Percentiles rank a stretch among this genome's conserved stretches.
These are phyloP conservation scores for Sclerotinia subarctica DNA, from an alignment of 2,329 filamentous ascomycete genomes.

Conservation along the genomic window DNA sequence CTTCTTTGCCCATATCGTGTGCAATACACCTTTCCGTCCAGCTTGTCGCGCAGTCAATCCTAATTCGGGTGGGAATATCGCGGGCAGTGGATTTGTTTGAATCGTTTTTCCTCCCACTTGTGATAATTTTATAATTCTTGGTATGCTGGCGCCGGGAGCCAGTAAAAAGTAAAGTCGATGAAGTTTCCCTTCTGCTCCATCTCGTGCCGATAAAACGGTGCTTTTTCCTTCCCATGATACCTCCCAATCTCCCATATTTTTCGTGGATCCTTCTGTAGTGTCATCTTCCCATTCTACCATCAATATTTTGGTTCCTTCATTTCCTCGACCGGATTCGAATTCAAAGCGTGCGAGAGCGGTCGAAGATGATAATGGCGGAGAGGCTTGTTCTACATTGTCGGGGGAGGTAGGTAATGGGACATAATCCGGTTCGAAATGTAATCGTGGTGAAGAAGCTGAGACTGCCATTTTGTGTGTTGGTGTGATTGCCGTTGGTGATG, in stretches of 20 bases:
- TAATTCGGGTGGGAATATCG: conserved; percentile 77
- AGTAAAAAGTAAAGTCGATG: conserved; percentile 76
- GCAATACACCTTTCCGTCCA: conserved; percentile 77
- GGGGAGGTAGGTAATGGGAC: conserved; percentile 30
- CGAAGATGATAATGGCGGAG: conserved; percentile 47
- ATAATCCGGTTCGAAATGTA: conserved; percentile 32
- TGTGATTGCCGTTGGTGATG: too few relatives aligned
- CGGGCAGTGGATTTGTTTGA: conserved; percentile 75
- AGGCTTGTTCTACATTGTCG: conserved; percentile 33
- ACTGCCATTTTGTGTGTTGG: conserved; percentile 28
- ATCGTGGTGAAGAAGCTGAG: conserved; percentile 28
- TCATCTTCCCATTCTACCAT: conserved; percentile 86
- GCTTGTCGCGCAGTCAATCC: conserved; percentile 62
- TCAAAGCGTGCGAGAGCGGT: conserved; percentile 80
- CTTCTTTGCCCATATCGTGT: conserved; percentile 84
- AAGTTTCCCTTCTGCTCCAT: conserved; percentile 42
- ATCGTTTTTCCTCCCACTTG: conserved; percentile 45
- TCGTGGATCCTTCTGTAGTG: conserved; percentile 49
- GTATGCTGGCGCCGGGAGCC: conserved; percentile 67
- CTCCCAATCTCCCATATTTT: conserved; percentile 57
- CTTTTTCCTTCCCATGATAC: conserved; percentile 82
- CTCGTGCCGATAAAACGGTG: conserved; percentile 56
- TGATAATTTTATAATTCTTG: conserved; percentile 66
- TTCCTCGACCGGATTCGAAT: conserved; percentile 72
- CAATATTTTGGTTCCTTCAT: conserved; percentile 84